phyloP scores from a whole-genome alignment of 139 green algal species.

The Chlamydomonas sp. region DNA sequence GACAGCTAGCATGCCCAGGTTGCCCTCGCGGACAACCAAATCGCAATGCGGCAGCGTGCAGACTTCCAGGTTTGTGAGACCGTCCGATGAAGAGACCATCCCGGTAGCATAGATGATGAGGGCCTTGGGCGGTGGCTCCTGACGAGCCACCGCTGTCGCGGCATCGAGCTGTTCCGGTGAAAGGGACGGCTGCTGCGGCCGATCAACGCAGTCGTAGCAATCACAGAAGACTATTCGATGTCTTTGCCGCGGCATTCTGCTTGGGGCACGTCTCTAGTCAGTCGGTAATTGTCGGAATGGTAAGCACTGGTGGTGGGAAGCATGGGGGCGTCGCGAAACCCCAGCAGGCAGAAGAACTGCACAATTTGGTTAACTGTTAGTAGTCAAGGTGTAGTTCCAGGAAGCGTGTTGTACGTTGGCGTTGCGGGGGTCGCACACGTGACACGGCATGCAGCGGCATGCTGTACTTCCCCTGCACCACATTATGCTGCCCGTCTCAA shows the following conservation, averaged over 20 bases:
- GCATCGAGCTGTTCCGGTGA: conserved; percentile 34
- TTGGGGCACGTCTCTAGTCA: background rate
- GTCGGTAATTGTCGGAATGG: no score
- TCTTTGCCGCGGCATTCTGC: conserved; percentile 44
- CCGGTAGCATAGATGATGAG: conserved; percentile 56
- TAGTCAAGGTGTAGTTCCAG: no score
- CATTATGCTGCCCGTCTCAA: no score
- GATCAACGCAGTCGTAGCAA: conserved; percentile 53
- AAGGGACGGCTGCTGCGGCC: background rate
- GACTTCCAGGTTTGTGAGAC: conserved; percentile 12
- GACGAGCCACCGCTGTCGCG: conserved; percentile 40
- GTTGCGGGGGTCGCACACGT: no score
- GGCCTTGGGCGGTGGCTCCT: conserved; percentile 66
- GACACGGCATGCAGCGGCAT: no score
- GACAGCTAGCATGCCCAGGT: conserved; percentile 55
- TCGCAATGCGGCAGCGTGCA: conserved; percentile 60
- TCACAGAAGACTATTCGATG: conserved; percentile 63
- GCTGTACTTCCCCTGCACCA: no score
- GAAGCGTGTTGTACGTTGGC: no score
- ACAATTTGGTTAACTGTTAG: no score
- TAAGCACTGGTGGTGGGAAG: no score
- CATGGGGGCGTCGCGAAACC: no score
- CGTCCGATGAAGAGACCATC: background rate
- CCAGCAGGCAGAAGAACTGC: no score
- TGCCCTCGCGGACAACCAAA: conserved; percentile 46